These are phyloP conservation scores for Didymella pomorum DNA, from an alignment of 2,329 filamentous ascomycete genomes.

Conservation along the genomic window DNA sequence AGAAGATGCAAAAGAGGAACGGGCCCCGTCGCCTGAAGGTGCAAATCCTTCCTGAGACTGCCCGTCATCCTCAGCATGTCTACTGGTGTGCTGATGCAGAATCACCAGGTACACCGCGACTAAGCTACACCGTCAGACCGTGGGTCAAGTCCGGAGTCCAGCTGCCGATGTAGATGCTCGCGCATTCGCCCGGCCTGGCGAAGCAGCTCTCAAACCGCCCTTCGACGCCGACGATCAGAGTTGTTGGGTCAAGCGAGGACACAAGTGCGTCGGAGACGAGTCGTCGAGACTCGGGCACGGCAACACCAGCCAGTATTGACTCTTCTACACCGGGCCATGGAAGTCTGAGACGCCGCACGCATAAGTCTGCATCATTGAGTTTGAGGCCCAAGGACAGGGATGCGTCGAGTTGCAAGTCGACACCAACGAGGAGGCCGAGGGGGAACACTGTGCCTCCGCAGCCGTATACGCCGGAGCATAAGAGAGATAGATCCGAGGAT, in stretches of 20 bases:
- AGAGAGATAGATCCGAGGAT: conserved; percentile 11
- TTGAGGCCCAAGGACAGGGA: conserved; percentile 20
- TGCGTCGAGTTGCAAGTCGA: conserved; percentile 18
- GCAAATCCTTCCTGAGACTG: conserved; percentile 43
- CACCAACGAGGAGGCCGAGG: conserved; percentile 26
- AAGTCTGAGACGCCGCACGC: conserved; percentile 12
- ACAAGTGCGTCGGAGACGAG: background rate
- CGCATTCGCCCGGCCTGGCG: conserved; percentile 14
- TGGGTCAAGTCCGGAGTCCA: conserved; percentile 41
- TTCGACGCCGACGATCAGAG: background rate
- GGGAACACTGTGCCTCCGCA: conserved; percentile 29
- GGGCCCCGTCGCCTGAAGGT: conserved; percentile 43
- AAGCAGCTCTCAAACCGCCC: conserved; percentile 1
- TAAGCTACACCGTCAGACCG: conserved; percentile 35
- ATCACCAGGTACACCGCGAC: conserved; percentile 29
- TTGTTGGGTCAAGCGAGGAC: background rate
- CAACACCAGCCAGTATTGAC: conserved; percentile 11
- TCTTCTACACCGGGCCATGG: background rate
- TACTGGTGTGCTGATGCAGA: conserved; percentile 35
- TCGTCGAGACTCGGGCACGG: conserved; percentile 1
- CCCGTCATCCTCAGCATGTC: conserved; percentile 19
- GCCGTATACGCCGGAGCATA: conserved; percentile 5
- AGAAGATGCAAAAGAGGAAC: conserved; percentile 43
- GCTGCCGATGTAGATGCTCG: conserved; percentile 27
- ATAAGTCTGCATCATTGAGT: conserved; percentile 16